These are phyloP conservation scores for Exophiala xenobiotica DNA, from an alignment of 2,329 filamentous ascomycete species.

Conservation along the genomic window DNA sequence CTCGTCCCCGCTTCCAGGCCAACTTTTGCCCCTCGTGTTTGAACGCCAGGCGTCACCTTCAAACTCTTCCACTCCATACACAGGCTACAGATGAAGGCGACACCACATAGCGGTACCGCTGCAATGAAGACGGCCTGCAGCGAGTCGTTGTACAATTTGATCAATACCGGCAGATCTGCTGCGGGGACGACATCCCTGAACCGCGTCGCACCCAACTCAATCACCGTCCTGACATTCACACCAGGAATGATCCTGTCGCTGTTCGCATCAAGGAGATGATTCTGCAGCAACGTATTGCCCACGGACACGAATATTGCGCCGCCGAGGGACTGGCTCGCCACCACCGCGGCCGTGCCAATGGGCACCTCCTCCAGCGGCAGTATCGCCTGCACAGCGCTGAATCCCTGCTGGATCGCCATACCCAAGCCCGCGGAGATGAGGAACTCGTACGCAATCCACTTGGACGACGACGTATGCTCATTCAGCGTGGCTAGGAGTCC, in stretches of 20 bases:
- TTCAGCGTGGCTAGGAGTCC: constrained; percentile 31
- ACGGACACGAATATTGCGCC: constrained; percentile 31
- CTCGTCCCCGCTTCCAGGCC: too few relatives aligned
- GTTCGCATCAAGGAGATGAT: constrained; percentile 16
- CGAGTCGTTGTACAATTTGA: constrained; percentile 24
- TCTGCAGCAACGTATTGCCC: constrained; percentile 28
- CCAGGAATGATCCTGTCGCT: constrained; percentile 12
- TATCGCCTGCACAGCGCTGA: constrained; percentile 26
- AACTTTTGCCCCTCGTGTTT: too few relatives aligned
- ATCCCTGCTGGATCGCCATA: constrained; percentile 27
- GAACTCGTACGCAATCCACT: constrained; percentile 34
- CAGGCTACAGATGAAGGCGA: constrained; percentile 20
- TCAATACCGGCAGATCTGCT: constrained; percentile 12
- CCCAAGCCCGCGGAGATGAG: constrained; percentile 31
- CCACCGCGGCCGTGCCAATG: constrained; percentile 26
- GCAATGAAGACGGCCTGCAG: constrained; percentile 22
- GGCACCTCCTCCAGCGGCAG: constrained; percentile 25
- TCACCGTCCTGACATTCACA: constrained; percentile 18
- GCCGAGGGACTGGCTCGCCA: constrained; percentile 25
- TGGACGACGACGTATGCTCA: constrained; percentile 16
- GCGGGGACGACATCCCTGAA: constrained; percentile 21
- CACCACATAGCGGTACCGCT: constrained; percentile 18
- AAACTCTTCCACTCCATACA: constrained; percentile 10
- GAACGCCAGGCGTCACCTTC: too few relatives aligned
- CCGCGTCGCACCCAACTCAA: constrained; percentile 21